Conservation (phyloP, 257 asterid species). For the Capsicum pubescens region DNA sequence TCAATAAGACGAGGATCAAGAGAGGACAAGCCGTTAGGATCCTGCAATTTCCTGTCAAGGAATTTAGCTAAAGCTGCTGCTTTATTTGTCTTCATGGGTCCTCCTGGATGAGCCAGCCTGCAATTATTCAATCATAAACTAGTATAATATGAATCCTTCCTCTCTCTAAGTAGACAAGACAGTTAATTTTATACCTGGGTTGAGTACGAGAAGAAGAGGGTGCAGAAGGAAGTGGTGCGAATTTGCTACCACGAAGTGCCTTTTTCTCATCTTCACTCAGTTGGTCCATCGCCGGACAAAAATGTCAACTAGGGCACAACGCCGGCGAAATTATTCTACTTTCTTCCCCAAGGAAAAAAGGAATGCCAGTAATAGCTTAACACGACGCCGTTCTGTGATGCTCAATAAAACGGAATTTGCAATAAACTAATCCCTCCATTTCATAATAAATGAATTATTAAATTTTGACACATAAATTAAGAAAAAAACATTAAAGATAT, state of each 20-base stretch:
- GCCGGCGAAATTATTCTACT: neutral
- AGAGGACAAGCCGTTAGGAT: constrained; percentile 78
- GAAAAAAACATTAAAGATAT: too few species aligned
- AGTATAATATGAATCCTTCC: neutral
- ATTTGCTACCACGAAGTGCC: constrained; percentile 96
- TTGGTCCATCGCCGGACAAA: constrained; percentile 54
- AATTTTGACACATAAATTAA: too few species aligned
- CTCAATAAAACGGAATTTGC: too few species aligned
- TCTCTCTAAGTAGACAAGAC: neutral
- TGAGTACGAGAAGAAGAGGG: constrained; percentile 44
- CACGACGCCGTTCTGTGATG: neutral
- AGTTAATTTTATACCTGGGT: constrained; percentile 52
- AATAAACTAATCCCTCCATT: too few species aligned
- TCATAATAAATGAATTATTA: too few species aligned
- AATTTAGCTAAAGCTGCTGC: constrained; percentile 97
- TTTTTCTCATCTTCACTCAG: constrained; percentile 85
- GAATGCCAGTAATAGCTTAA: neutral
- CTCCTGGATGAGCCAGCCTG: constrained; percentile 96
- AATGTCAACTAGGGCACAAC: neutral
- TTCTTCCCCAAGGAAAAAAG: neutral
- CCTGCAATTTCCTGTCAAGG: constrained; percentile 85
- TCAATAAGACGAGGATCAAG: constrained; percentile 79
- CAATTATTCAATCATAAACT: constrained; percentile 34
- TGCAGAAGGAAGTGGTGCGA: constrained; percentile 90
- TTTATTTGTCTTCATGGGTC: constrained; percentile 92